phyloP scores from a whole-genome alignment of 1,139 yeast genomes.

The Tardiomyces blankii region DNA sequence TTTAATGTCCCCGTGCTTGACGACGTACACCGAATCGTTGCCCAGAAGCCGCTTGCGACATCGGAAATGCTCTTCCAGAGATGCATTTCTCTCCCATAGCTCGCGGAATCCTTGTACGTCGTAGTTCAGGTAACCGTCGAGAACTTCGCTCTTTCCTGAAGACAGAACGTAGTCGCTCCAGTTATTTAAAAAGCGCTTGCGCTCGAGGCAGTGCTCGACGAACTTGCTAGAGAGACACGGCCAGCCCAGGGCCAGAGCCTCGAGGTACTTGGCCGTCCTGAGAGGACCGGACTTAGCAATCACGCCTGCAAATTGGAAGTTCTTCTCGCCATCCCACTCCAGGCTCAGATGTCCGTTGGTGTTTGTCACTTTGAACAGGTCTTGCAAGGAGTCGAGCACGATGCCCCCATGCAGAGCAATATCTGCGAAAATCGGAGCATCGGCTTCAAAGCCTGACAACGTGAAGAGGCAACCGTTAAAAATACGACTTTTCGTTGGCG shows the following conservation, averaged over 20 bases:
- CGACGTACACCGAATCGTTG: conserved; percentile 14
- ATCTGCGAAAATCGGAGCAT: conserved; percentile 24
- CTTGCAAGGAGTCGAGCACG: conserved; percentile 35
- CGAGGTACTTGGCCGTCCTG: conserved; percentile 38
- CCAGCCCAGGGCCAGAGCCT: conserved; percentile 81
- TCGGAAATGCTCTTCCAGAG: conserved; percentile 16
- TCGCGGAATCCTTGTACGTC: conserved; percentile 13
- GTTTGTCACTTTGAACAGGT: conserved; percentile 17
- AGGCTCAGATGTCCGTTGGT: conserved; percentile 2
- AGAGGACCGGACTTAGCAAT: conserved; percentile 62
- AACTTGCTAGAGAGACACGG: conserved; percentile 61
- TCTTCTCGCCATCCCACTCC: conserved; percentile 9
- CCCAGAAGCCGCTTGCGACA: conserved; percentile 13
- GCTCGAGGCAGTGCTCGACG: conserved; percentile 41
- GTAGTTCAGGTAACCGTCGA: conserved; percentile 17
- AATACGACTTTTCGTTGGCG: conserved; percentile 10
- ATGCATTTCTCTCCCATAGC: conserved; percentile 13
- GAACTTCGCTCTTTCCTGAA: conserved; percentile 48
- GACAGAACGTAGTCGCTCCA: conserved; percentile 58
- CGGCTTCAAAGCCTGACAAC: conserved; percentile 29
- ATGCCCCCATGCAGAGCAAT: conserved; percentile 45
- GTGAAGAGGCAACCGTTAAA: conserved; percentile 34
- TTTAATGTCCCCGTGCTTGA: conserved; percentile 6
- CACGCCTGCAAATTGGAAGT: conserved; percentile 46
- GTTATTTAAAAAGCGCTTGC: conserved; percentile 18